These are phyloP conservation scores for Cytospora chrysosperma DNA, from an alignment of 2,329 filamentous ascomycete genomes.

Conservation along the genomic window DNA sequence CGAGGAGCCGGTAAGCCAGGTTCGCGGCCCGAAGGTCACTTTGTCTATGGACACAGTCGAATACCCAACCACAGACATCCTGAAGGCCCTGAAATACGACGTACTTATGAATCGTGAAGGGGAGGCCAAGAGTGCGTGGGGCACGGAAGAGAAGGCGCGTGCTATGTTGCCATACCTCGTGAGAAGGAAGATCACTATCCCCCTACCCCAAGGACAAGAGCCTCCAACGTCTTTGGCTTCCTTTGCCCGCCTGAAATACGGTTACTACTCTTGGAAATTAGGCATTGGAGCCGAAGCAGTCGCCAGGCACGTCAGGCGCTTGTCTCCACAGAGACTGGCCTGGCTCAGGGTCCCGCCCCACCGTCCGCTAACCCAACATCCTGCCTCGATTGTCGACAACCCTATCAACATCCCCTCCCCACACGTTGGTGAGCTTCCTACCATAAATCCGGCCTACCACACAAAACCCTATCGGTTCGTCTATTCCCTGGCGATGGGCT, in stretches of 20 bases:
- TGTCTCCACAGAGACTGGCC: background rate
- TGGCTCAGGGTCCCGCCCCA: background rate
- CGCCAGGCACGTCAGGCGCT: background rate
- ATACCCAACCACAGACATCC: constrained; percentile 63
- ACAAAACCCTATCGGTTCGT: constrained; percentile 58
- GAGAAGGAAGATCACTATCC: constrained; percentile 45
- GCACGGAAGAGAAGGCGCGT: constrained; percentile 39
- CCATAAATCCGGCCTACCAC: constrained; percentile 58
- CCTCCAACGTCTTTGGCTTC: background rate
- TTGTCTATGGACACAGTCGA: constrained; percentile 54
- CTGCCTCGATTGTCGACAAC: constrained; percentile 6
- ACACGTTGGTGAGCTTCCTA: constrained; percentile 62
- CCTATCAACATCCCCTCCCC: constrained; percentile 48
- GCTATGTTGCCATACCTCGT: constrained; percentile 40
- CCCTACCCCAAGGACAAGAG: constrained; percentile 8
- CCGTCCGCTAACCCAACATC: background rate
- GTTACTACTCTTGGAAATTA: background rate
- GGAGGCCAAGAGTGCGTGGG: constrained; percentile 44
- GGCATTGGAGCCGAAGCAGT: background rate
- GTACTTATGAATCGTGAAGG: constrained; percentile 57
- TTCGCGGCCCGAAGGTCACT: background rate
- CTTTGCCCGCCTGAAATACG: background rate
- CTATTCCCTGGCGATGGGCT: constrained; percentile 57
- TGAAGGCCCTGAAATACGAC: constrained; percentile 69
- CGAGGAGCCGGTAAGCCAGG: constrained; percentile 51